Evolutionary conservation across 2,329 filamentous ascomycete species (phyloP), one percentile per base, ranked within the genome.

Genomic region (Colletotrichum gigasporum): DNA sequence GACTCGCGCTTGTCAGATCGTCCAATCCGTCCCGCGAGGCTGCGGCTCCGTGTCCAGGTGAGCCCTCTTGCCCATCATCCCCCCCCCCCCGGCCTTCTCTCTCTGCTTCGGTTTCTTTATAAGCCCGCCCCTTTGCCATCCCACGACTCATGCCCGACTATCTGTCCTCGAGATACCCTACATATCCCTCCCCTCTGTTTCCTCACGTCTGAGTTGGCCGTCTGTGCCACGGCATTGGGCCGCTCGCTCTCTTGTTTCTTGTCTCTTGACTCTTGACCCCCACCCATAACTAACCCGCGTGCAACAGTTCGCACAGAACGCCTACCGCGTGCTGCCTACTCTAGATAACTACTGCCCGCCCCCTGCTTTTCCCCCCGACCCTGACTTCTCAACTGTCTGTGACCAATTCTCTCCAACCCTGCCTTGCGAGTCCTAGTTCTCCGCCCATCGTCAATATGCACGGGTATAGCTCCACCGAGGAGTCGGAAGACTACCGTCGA

Each of bases 401-500:
- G 32, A 53, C 22, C 45, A 42, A 16, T 60, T 63, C 24, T 11
- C 34, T 5, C 7, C 9, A 20, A 42, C 8, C n/a, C 3, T 9
- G 10, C 45, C 11, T 9, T 8, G 14, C 42, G 37, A 24, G 28
- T 47, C 12, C 30, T 7, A 10, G 35, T 32, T 6, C 35, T 30
- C 18, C 18, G n/a, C 20, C 20, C 5, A 44, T 47, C 30, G 39
- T 42, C 67, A 63, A 26, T 7, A 79, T 80, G 78, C 76, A 80
- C 71, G 81, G 82, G 14, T 84, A 84, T 67, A 83, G 82, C 66
- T 83, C 81, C 54, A 83, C 82, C 22, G 82, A 82, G 64, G 81
- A 83, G 67, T 83, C 81, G 26, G 82, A 84, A 66, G 82, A 84
- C 64, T 77, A 78, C 47, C 76, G 76, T 50, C 74, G 78, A 37